Conservation (phyloP, 768 basidiomycete species). For the Russula sp. region DNA sequence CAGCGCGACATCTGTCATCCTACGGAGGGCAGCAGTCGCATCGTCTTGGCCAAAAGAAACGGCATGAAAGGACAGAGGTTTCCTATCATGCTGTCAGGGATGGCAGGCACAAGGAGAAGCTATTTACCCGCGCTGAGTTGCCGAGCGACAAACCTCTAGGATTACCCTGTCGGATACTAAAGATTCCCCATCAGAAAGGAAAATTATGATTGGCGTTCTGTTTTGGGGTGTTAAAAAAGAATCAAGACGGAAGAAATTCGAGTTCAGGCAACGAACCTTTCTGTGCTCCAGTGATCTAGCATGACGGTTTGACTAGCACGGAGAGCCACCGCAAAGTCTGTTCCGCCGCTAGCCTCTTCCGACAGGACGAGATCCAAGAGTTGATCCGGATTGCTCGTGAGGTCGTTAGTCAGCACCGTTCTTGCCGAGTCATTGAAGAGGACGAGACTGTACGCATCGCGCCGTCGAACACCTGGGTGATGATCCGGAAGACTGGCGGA, state of each 20-base stretch:
- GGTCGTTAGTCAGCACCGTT: constrained; percentile 37
- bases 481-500: constrained; percentile 33
- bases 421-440: constrained; percentile 33
- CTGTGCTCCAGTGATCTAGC: constrained; percentile 42
- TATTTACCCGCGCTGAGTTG: constrained; percentile 38
- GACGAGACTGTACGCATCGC: constrained; percentile 53
- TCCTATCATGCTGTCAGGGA: constrained; percentile 29
- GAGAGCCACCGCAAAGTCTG: constrained; percentile 40
- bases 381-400: constrained; percentile 37
- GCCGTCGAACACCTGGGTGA: constrained; percentile 24
- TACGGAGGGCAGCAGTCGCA: constrained; percentile 28
- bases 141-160: constrained; percentile 35
- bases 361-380: constrained; percentile 35
- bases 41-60: constrained; percentile 44
- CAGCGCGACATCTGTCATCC: constrained; percentile 49
- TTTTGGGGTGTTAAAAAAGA: background rate
- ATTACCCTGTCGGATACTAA: constrained; percentile 31
- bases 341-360: constrained; percentile 32
- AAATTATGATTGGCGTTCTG: constrained; percentile 48
- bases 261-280: constrained; percentile 31
- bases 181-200: constrained; percentile 52
- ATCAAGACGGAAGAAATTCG: background rate
- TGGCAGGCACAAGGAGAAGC: background rate
- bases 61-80: constrained; percentile 49
- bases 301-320: constrained; percentile 32